Evolutionary conservation across 1,284 basidiomycete genomes (phyloP).

Genomic region (Sphagnurus paluster): DNA sequence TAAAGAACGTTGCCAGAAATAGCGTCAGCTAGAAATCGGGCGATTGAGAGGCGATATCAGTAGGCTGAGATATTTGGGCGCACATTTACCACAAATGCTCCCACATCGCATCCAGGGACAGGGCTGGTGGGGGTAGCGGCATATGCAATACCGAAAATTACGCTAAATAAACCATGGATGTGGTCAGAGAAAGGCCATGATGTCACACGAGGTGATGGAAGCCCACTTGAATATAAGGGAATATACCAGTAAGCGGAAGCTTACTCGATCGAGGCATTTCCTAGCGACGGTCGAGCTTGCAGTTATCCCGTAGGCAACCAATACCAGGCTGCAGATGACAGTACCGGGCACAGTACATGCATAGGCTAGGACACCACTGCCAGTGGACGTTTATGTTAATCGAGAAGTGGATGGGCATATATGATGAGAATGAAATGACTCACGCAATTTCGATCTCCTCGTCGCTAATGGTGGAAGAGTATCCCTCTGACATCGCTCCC

Average conservation of each 20-base stretch:
- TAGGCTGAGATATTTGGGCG: not conserved
- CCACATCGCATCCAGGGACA: conserved; percentile 16
- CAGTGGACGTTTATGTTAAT: not conserved
- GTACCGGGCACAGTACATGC: conserved; percentile 21
- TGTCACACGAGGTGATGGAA: not conserved
- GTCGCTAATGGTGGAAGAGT: not conserved
- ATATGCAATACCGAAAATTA: conserved; percentile 22
- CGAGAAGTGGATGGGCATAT: not conserved
- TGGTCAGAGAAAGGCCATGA: not conserved
- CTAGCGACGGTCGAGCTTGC: conserved; percentile 10
- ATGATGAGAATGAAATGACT: not conserved
- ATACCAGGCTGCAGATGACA: conserved; percentile 18
- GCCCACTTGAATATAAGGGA: conserved; percentile 24
- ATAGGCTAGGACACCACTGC: conserved; percentile 17
- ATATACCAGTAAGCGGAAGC: conserved; percentile 23
- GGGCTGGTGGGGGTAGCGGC: conserved; percentile 11
- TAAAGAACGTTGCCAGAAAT: conserved; percentile 22
- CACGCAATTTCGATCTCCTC: conserved; percentile 5
- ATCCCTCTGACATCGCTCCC: not conserved
- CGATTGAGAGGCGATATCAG: not conserved
- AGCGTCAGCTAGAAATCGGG: conserved; percentile 15
- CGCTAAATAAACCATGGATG: conserved; percentile 7
- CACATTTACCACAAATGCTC: conserved; percentile 21
- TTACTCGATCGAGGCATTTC: conserved; percentile 23
- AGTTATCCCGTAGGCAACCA: conserved; percentile 17